Evolutionary conservation across 108 stramenopile species (phyloP).

Genomic region (Epithemia pelagica): DNA sequence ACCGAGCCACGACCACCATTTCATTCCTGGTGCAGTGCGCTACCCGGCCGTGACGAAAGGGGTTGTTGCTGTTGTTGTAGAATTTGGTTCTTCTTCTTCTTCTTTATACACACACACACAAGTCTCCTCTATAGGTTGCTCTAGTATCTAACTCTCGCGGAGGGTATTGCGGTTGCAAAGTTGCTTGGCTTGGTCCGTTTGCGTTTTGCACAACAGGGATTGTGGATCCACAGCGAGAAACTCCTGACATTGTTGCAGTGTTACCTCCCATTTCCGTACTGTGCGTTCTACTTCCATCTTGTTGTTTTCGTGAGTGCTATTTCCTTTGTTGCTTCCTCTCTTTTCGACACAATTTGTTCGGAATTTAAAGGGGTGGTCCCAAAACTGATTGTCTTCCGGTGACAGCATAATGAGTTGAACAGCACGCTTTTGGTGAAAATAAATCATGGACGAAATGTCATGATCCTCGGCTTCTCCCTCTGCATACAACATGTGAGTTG

Average conservation of each 20-base stretch:
- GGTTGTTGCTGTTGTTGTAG: too few relatives aligned
- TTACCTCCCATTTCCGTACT: not conserved
- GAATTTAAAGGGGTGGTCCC: conserved; percentile 48
- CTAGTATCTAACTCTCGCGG: too few relatives aligned
- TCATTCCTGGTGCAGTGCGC: too few relatives aligned
- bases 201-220: not conserved
- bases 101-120: too few relatives aligned
- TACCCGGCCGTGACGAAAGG: too few relatives aligned
- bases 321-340: not conserved
- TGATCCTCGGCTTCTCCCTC: conserved; percentile 46
- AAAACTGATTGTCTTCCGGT: conserved; percentile 29
- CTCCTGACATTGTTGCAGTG: not conserved
- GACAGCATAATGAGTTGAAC: conserved; percentile 21
- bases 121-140: too few relatives aligned
- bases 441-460: conserved; percentile 41
- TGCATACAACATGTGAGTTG: conserved; percentile 18
- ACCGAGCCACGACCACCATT: too few relatives aligned
- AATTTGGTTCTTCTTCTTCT: too few relatives aligned
- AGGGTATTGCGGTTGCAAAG: too few relatives aligned
- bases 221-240: not conserved
- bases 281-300: not conserved
- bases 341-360: conserved; percentile 1
- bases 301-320: not conserved
- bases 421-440: conserved; percentile 19
- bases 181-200: not conserved